These are phyloP conservation scores for Trichothecium sympodiale DNA, from an alignment of 2,329 filamentous ascomycete genomes.

Conservation along the genomic window DNA sequence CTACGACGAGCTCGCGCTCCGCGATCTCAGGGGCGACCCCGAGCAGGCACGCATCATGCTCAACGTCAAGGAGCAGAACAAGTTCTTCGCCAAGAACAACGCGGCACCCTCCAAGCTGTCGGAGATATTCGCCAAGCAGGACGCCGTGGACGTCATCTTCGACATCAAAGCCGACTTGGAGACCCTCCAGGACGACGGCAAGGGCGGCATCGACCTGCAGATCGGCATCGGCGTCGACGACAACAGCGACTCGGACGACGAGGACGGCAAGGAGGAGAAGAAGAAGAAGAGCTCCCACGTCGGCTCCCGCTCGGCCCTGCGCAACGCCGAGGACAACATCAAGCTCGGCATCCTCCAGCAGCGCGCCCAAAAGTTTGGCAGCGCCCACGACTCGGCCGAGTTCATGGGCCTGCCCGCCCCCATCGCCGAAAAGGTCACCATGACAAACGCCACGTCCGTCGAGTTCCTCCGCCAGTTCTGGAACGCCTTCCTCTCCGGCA, in stretches of 20 bases:
- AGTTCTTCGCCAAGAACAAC: constrained; percentile 60
- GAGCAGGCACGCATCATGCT: constrained; percentile 71
- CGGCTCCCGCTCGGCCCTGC: constrained; percentile 57
- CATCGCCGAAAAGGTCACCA: constrained; percentile 45
- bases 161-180: constrained; percentile 53
- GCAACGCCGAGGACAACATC: constrained; percentile 54
- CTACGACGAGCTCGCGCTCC: constrained; percentile 63
- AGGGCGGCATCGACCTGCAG: constrained; percentile 48
- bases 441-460: constrained; percentile 83
- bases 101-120: constrained; percentile 33
- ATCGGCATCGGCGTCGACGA: constrained; percentile 58
- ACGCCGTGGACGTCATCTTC: constrained; percentile 56
- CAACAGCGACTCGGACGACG: constrained; percentile 57
- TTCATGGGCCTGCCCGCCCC: constrained; percentile 44
- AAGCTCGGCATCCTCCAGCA: constrained; percentile 53
- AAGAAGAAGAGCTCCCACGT: constrained; percentile 31
- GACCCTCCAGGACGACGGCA: constrained; percentile 33
- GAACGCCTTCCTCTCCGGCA: constrained; percentile 81
- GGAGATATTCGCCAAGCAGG: constrained; percentile 54
- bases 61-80: constrained; percentile 78
- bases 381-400: constrained; percentile 30
- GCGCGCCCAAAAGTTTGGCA: constrained; percentile 45
- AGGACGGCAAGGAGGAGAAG: constrained; percentile 18
- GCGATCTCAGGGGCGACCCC: constrained; percentile 66
- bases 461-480: constrained; percentile 99